Base-by-base conservation (phyloP, 306 rosid species). In the Argentina anserina region DNA sequence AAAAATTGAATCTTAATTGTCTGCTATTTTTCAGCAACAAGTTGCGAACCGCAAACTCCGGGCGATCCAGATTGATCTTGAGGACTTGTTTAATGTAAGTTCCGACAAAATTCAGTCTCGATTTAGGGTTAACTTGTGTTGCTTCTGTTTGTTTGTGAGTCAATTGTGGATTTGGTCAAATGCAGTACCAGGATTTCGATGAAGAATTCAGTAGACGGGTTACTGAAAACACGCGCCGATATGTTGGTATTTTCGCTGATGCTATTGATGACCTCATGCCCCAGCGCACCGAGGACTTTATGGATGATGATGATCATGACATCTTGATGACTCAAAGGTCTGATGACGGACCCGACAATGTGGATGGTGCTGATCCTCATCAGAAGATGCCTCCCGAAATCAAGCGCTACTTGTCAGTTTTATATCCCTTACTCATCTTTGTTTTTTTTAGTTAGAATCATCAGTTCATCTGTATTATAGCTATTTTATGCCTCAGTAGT, bases 331-430 rank as follows among this genome's bases (percentile, higher is more conserved):
- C 97, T 5, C 97, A 95, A 72, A 88, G 99, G 80, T 86, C 97
- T 40, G 99, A 91, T 15, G 97, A 95, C 70, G 97, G 87, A 50
- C 83, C 83, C 0, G 97, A 90, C 65, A 88, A 86, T 68, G 58
- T 76, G 60, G 97, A 95, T 65, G 87, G 85, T 76, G 70, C 87
- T 0, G 97, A 95, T 75, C 97, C 97, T 4, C 85, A 40, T 80
- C 99, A 95, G 80, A 90, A 79, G 85, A 92, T 92, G 98, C 98
- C 98, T 78, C 83, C 97, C 5, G 98, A 88, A 83, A 95, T 95
- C 75, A 91, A 81, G 81, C 97, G 97, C 76, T 91, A 90, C 73
- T 95, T 68, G 99, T 95, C 81, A 87, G 96, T 69, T 69, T 42
- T 12, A 28, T 18, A 14, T 1, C 12, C 49, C 9, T 52, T 6